Conservation (phyloP, 495 filamentous ascomycete genomes). For the Aspergillus egyptiacus region DNA sequence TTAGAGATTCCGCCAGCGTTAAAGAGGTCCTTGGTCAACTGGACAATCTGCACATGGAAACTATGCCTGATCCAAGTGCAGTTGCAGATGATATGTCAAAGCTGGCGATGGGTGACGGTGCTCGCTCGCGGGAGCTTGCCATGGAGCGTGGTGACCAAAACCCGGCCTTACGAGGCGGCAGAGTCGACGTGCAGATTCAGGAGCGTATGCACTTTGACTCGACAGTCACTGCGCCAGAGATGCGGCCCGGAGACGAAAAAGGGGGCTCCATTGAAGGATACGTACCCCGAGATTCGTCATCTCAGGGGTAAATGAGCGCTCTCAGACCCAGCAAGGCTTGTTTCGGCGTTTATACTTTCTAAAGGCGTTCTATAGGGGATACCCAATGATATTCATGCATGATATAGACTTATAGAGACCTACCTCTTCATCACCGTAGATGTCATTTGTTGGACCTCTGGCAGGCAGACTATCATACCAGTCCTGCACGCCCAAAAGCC, state of each 20-base stretch:
- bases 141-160: slow-evolving; percentile 43
- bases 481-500: background rate
- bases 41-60: slow-evolving; percentile 24
- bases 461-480: too few relatives aligned
- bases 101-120: slow-evolving; percentile 22
- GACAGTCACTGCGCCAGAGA: slow-evolving; percentile 23
- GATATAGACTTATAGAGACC: background rate
- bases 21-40: slow-evolving; percentile 29
- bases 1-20: slow-evolving; percentile 12
- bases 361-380: slow-evolving; percentile 12
- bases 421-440: background rate
- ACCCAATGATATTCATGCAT: slow-evolving; percentile 11
- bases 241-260: slow-evolving; percentile 31
- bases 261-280: slow-evolving; percentile 46
- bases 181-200: slow-evolving; percentile 35
- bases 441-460: background rate
- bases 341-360: background rate
- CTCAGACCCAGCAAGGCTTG: background rate
- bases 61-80: slow-evolving; percentile 8
- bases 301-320: background rate
- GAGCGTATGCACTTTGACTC: slow-evolving; percentile 29
- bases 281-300: slow-evolving; percentile 25
- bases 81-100: slow-evolving; percentile 20
- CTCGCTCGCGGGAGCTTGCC: slow-evolving; percentile 34
- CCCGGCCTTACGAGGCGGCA: slow-evolving; percentile 22